Evolutionary conservation across 208 protist genomes (phyloP), one percentile per base, ranked within the genome.

Genomic region (Acanthamoeba healyi): DNA sequence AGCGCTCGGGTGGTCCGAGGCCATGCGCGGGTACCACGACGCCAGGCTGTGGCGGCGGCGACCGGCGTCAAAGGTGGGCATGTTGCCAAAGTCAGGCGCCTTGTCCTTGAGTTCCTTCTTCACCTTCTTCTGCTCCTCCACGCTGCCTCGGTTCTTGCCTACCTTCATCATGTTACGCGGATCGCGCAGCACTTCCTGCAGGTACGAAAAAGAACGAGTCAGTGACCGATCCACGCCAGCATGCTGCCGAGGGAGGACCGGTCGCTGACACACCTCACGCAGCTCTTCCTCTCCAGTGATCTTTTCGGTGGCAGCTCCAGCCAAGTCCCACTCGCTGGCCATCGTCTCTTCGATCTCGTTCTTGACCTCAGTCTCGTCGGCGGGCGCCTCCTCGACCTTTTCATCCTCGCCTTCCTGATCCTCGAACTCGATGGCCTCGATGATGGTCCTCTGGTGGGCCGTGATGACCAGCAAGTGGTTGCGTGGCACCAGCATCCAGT

Each of bases 81-180:
- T 40, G 44, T 14, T n/a, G 49, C 34, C 19, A n/a, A 87, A 87
- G 77, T 87, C 77, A n/a, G 77, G 77, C 29, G 77, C 77, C 77
- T 87, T 87, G 44, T 87, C 77, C 77, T 61, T 87, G 34, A 87
- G 77, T 32, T 87, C 77, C 44, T 87, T 42, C 77, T 87, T 87
- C 14, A 87, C 24, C 49, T 58, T 87, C 14, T 22, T n/a, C 77
- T 87, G 77, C 77, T 87, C 77, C 49, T 87, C 77, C 6, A 40
- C 29, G 77, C 77, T 87, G 77, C 77, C 19, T 2, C 77, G 44
- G 77, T 87, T 87, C 72, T 81, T 81, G 44, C 46, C 77, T 46
- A 87, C 77, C 77, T 87, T 87, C 77, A 87, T 87, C 77, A 61
- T 40, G 32, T 87, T 87, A 15, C 77, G 77, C 29, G 77, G 77